Conservation (phyloP, 768 basidiomycete genomes). For the Lactarius deliciosus region DNA sequence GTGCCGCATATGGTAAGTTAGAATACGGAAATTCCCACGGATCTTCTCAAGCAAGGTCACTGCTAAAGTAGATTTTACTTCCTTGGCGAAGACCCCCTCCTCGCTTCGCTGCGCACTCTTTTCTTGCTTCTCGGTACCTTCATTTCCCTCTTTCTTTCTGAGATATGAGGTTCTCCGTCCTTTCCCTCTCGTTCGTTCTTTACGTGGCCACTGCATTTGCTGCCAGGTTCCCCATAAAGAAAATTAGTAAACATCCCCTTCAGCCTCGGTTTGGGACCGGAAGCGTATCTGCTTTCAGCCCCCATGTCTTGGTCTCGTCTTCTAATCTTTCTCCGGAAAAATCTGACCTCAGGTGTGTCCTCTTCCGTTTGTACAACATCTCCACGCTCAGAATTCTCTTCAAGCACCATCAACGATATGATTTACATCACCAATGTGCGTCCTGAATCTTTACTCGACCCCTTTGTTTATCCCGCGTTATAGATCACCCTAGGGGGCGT, state of each 20-base stretch:
- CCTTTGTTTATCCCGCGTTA: conserved; percentile 5
- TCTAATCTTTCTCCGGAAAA: conserved; percentile 29
- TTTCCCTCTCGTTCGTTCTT: conserved; percentile 42
- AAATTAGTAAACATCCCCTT: conserved; percentile 39
- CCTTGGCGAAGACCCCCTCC: conserved; percentile 15
- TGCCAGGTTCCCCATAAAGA: conserved; percentile 48
- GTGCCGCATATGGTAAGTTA: neutral
- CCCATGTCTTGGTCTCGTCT: conserved; percentile 36
- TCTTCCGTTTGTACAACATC: neutral
- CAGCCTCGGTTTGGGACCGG: conserved; percentile 41
- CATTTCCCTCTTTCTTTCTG: conserved; percentile 23
- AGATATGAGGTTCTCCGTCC: conserved; percentile 43
- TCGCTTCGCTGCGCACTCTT: conserved; percentile 30
- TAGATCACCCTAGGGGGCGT: conserved; percentile 67
- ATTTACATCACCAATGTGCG: conserved; percentile 78
- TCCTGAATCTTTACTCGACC: conserved; percentile 18
- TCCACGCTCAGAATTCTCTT: neutral
- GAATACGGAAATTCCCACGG: neutral
- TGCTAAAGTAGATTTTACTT: neutral
- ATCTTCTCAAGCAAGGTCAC: neutral
- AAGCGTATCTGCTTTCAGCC: conserved; percentile 26
- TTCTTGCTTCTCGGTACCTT: conserved; percentile 27
- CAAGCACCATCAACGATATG: conserved; percentile 71
- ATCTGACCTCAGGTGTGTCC: conserved; percentile 44
- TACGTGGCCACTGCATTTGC: conserved; percentile 45